A percentile compares a stretch with the other conserved stretches of the same genome.
phyloP scores from a whole-genome alignment of 352 stramenopile species.

The Globisporangium uncinulatum region DNA sequence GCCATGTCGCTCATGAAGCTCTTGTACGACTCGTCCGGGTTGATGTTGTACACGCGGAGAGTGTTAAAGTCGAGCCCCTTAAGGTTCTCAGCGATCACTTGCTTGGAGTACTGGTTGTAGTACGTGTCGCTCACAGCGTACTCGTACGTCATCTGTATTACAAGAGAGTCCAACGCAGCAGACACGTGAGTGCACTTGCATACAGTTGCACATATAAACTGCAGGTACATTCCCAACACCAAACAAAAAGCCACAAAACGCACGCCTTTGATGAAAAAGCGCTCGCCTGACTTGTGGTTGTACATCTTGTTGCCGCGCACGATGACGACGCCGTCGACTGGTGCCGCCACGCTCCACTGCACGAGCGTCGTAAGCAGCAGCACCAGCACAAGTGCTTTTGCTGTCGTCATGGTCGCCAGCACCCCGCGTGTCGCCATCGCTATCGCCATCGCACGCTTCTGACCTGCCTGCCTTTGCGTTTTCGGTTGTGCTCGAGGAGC shows the following conservation, averaged over 20 bases:
- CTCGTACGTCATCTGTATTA: conserved; percentile 72
- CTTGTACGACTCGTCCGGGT: conserved; percentile 74
- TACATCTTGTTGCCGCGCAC: conserved; percentile 88
- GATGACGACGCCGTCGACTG: conserved; percentile 48
- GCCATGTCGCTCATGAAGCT: conserved; percentile 86
- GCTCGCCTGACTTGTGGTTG: conserved; percentile 71
- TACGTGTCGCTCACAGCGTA: conserved; percentile 84
- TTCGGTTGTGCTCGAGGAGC: not conserved
- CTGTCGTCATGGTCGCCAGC: not conserved
- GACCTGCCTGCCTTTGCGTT: not conserved
- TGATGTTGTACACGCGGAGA: conserved; percentile 85
- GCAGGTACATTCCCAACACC: not conserved
- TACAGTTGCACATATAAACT: not conserved
- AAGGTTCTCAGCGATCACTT: conserved; percentile 55
- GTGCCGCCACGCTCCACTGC: conserved; percentile 8
- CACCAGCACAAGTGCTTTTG: not conserved
- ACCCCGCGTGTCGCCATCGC: not conserved
- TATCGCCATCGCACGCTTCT: conserved; percentile 5
- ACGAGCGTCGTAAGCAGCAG: conserved; percentile 11
- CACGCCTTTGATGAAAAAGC: conserved; percentile 86
- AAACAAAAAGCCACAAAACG: conserved; percentile 13
- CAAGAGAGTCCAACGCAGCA: not conserved
- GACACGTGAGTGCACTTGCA: not conserved
- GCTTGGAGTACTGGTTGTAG: conserved; percentile 82
- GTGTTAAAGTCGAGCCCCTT: conserved; percentile 80